Evolutionary conservation across 371 early-diverging fungal species (phyloP), one percentile per base, ranked within the genome.

Genomic region (Lichtheimia hyalospora): DNA sequence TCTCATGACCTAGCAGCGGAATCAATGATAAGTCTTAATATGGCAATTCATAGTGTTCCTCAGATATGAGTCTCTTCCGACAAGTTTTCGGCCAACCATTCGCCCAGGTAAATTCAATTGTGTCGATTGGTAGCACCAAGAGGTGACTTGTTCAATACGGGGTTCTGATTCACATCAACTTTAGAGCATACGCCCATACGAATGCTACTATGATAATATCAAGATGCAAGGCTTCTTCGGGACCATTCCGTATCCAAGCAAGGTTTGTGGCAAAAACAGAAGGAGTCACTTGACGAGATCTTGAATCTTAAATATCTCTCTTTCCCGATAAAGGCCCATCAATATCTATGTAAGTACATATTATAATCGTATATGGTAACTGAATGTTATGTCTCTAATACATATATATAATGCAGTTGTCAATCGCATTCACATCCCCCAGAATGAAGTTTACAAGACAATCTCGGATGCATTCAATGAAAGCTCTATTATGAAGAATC

Each of bases 171-270:
- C 15, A 53, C 42, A 42, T 46, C 12, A n/a, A 43, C 13, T 7
- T 18, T 63, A 76, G 75, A 52, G 66, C 55, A 49, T 75, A 10
- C 34, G 64, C 54, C 34, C 62, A 13, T 55, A 74, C 25, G 57
- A 64, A 12, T 56, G 68, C 52, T 61, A 68, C 20, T 48, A 63
- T 39, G 62, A 71, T 13, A 54, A 59, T 50, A 28, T 69, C 46
- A 51, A 52, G 6, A 10, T 81, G 0, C 41, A 65, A 53, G 84
- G 79, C 1, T 79, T 72, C 60, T 67, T 80, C 56, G 83, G 81
- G 3, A 55, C 60, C 4, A 62, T 49, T 44, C 62, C 81, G 6
- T 79, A 74, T 46, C 75, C 78, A 15, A 77, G 74, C 49, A 84
- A 86, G 72, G 84, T 82, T 39, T 34, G 23, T 42, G 13, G 5